Percentiles rank a stretch among this genome's conserved stretches.
phyloP scores from a whole-genome alignment of 2,329 filamentous ascomycete species.

The Penicillium nordicum region DNA sequence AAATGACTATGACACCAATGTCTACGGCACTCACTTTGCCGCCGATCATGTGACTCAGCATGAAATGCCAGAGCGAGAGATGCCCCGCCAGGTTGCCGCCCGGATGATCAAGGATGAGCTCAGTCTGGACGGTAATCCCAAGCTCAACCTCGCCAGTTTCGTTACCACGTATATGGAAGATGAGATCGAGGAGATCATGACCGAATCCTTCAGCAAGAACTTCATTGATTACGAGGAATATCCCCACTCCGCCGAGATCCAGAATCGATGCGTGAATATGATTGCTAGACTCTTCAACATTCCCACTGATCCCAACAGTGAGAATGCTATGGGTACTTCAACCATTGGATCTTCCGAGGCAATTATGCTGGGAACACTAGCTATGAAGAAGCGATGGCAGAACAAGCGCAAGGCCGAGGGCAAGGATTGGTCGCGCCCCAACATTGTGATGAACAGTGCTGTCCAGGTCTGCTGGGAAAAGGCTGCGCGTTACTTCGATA shows the following conservation, averaged over 20 bases:
- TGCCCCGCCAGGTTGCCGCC: slow-evolving; percentile 92
- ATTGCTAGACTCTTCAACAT: slow-evolving; percentile 87
- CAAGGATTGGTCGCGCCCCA: slow-evolving; percentile 75
- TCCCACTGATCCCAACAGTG: slow-evolving; percentile 54
- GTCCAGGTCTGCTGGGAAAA: slow-evolving; percentile 99
- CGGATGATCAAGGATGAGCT: slow-evolving; percentile 95
- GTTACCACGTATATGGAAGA: slow-evolving; percentile 98
- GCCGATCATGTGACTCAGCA: slow-evolving; percentile 72
- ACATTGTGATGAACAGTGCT: slow-evolving; percentile 92
- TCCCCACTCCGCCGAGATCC: slow-evolving; percentile 75
- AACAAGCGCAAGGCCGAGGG: slow-evolving; percentile 79
- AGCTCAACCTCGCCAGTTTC: slow-evolving; percentile 80
- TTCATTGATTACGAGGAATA: slow-evolving; percentile 91
- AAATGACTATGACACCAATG: slow-evolving; percentile 64
- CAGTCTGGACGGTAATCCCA: slow-evolving; percentile 85
- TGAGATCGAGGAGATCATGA: slow-evolving; percentile 93
- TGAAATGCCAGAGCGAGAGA: slow-evolving; percentile 85
- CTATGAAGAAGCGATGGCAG: slow-evolving; percentile 95
- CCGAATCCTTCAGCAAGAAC: slow-evolving; percentile 88
- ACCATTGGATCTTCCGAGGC: slow-evolving; percentile 83
- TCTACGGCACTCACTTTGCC: slow-evolving; percentile 86
- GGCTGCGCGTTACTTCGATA: slow-evolving; percentile 81
- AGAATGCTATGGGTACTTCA: slow-evolving; percentile 76
- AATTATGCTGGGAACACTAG: slow-evolving; percentile 56
- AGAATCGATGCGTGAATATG: slow-evolving; percentile 89